A percentile compares a stretch with the other conserved stretches of the same genome.
Conservation (phyloP, 2,329 filamentous ascomycete genomes). For the Anisogramma anomala region DNA sequence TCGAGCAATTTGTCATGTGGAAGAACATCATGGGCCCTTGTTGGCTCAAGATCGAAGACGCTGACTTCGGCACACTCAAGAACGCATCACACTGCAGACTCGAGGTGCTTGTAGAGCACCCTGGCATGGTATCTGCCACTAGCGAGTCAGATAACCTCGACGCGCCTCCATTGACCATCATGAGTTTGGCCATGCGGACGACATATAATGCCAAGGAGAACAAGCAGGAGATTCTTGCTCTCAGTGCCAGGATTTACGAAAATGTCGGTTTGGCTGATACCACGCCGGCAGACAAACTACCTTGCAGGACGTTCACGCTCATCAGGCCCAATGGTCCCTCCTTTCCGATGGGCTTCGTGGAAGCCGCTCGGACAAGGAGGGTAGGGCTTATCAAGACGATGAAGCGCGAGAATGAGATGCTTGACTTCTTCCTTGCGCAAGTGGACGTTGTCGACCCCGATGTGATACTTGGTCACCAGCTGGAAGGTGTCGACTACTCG, state of each 20-base stretch:
- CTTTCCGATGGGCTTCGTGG: slow-evolving; percentile 82
- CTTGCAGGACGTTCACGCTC: slow-evolving; percentile 82
- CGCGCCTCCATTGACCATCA: slow-evolving; percentile 79
- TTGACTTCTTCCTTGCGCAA: slow-evolving; percentile 81
- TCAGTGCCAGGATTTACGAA: slow-evolving; percentile 86
- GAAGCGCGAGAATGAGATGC: slow-evolving; percentile 72
- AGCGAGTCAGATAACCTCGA: slow-evolving; percentile 73
- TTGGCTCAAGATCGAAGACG: slow-evolving; percentile 84
- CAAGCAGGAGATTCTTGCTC: slow-evolving; percentile 88
- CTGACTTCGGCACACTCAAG: slow-evolving; percentile 72
- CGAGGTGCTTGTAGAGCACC: slow-evolving; percentile 71
- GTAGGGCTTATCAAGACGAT: slow-evolving; percentile 68
- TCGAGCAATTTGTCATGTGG: slow-evolving; percentile 97
- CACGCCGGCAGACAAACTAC: slow-evolving; percentile 76
- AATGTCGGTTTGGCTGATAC: slow-evolving; percentile 80
- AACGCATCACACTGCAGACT: slow-evolving; percentile 97
- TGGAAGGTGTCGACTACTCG: slow-evolving; percentile 96
- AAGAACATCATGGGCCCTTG: slow-evolving; percentile 99
- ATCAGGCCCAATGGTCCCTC: slow-evolving; percentile 66
- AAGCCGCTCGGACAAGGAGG: slow-evolving; percentile 57
- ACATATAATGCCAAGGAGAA: slow-evolving; percentile 84
- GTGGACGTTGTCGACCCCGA: slow-evolving; percentile 84
- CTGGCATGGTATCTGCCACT: slow-evolving; percentile 60
- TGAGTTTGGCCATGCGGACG: slow-evolving; percentile 85
- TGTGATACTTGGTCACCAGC: slow-evolving; percentile 82